Conservation (phyloP, 768 basidiomycete species). For the Tubosaeta brunneosetosa region DNA sequence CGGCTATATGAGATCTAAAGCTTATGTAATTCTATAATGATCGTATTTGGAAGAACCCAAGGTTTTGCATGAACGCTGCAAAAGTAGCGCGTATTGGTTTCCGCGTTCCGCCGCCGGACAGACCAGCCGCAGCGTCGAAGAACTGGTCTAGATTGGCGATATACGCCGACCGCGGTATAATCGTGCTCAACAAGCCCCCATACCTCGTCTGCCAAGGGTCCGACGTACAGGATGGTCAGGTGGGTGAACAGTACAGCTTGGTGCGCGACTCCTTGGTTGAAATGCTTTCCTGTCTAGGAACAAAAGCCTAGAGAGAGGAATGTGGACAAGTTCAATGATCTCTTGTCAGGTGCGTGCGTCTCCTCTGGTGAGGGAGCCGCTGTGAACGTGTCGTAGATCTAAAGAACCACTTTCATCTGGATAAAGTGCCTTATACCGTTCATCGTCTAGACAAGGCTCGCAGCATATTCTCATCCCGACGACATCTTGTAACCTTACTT, state of each 20-base stretch:
- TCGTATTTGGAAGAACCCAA: background rate
- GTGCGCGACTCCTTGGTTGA: background rate
- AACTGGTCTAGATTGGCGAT: conserved; percentile 35
- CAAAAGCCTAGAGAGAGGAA: conserved; percentile 21
- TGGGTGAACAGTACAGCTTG: conserved; percentile 9
- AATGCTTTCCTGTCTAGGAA: conserved; percentile 8
- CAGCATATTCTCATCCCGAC: background rate
- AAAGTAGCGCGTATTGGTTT: conserved; percentile 13
- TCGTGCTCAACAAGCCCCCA: conserved; percentile 60
- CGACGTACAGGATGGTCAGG: conserved; percentile 21
- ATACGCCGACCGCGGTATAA: conserved; percentile 50
- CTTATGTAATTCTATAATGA: background rate
- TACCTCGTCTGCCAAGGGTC: conserved; percentile 50
- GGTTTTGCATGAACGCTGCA: conserved; percentile 16
- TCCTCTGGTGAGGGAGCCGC: conserved; percentile 2
- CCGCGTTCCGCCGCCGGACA: background rate
- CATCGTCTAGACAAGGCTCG: conserved; percentile 66
- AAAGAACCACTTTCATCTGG: conserved; percentile 29
- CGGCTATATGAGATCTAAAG: background rate
- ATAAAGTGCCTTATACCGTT: conserved; percentile 42
- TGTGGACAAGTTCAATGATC: conserved; percentile 33
- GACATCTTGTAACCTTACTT: background rate
- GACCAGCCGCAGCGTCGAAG: conserved; percentile 12
- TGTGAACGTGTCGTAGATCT: conserved; percentile 21
- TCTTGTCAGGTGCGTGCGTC: conserved; percentile 32